These are phyloP conservation scores for Vishniacozyma victoriae DNA, from an alignment of 768 basidiomycete genomes.

Conservation along the genomic window DNA sequence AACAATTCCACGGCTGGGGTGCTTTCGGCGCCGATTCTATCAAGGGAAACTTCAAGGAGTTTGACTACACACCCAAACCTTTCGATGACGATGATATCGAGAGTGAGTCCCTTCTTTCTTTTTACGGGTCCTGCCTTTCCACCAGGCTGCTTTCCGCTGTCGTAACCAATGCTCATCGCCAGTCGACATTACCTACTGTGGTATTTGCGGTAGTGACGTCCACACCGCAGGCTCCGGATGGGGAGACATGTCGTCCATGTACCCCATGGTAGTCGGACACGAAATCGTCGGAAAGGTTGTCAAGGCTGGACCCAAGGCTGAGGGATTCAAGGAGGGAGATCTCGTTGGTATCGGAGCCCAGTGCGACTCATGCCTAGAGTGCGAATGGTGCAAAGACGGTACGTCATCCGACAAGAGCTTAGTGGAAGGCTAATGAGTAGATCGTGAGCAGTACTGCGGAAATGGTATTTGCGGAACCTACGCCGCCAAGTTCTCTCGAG, in stretches of 20 bases:
- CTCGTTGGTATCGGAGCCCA: constrained; percentile 56
- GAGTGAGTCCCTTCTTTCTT: constrained; percentile 12
- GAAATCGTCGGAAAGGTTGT: constrained; percentile 50
- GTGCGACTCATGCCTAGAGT: constrained; percentile 55
- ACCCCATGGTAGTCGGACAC: constrained; percentile 50
- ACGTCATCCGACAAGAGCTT: no score
- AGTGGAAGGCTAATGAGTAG: no score
- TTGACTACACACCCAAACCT: constrained; percentile 54
- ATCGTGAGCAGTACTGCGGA: constrained; percentile 25
- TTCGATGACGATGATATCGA: constrained; percentile 57
- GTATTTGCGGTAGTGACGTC: constrained; percentile 55
- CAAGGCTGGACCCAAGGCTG: constrained; percentile 55
- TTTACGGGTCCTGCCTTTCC: not conserved
- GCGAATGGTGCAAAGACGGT: constrained; percentile 52
- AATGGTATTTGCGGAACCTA: constrained; percentile 28
- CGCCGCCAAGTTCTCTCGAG: constrained; percentile 27
- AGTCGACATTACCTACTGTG: constrained; percentile 41
- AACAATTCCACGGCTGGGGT: constrained; percentile 42
- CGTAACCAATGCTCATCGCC: not conserved
- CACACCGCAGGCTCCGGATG: constrained; percentile 52
- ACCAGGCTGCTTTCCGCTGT: not conserved
- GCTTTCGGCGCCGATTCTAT: constrained; percentile 32
- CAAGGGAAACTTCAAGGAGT: constrained; percentile 37
- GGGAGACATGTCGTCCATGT: constrained; percentile 31
- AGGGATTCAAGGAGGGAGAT: constrained; percentile 56